Base-by-base conservation (phyloP, 352 stramenopile genomes). In the Pythium monospermum region DNA sequence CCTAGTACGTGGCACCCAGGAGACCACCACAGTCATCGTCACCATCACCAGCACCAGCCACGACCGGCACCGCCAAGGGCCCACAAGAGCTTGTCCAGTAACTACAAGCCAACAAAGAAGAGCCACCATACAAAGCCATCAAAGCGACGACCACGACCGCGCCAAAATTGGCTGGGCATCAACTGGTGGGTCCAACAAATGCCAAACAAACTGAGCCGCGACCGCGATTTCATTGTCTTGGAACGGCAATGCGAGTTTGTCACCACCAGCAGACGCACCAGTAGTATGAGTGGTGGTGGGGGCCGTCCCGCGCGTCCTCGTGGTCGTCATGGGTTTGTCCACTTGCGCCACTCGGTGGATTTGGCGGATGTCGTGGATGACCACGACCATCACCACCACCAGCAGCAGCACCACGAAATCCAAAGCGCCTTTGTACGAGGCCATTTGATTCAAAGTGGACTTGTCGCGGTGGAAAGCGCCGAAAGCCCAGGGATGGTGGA, bases 171-270 rank as follows among this genome's bases (percentile, higher is more conserved):
- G 56, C 48, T 64, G 23, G 56, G 56, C 16, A 59, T 64, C 48
- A 64, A 54, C 49, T 64, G 56, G 56, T 64, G 56, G 56, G 56
- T 64, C 16, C 56, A 64, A 44, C 56, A 58, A 48, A 64, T 64
- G 56, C 49, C 56, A n/a, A 30, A 43, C 36, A 64, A 59, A 26
- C 49, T 64, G 31, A 54, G 48, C 31, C 56, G 56, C 13, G 56
- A 64, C 44, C 56, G 56, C 4, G 56, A 64, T 26, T 48, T 64
- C 22, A 51, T 64, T 13, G 49, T 64, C 27, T 23, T 64, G 7
- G 56, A 64, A 23, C 40, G 43, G 4, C 56, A 64, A 39, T 41
- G 31, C 42, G 56, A 53, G 56, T 53, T 64, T 18, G 36, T 47
- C 30, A 59, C 25, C 13, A n/a, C 35, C 6, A 23, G 21, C 7